Conservation (phyloP, 768 basidiomycete genomes). For the Trametes maxima region DNA sequence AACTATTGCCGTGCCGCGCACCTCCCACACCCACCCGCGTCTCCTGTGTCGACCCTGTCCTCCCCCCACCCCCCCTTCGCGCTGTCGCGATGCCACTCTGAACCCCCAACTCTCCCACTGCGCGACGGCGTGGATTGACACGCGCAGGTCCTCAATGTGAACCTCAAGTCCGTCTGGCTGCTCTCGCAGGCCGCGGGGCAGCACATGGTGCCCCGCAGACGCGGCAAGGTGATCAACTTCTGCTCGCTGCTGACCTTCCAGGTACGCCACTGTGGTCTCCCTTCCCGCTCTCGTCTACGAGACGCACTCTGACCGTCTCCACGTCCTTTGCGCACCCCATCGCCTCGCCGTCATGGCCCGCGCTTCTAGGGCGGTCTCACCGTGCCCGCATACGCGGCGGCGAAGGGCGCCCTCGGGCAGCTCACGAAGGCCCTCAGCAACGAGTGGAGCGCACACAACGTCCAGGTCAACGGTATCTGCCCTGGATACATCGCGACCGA, state of each 20-base stretch:
- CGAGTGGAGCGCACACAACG: slow-evolving; percentile 88
- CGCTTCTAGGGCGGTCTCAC: slow-evolving; percentile 55
- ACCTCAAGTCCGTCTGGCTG: slow-evolving; percentile 86
- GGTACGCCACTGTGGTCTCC: slow-evolving; percentile 19
- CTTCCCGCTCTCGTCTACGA: neutral
- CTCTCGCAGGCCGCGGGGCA: slow-evolving; percentile 84
- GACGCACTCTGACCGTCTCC: neutral
- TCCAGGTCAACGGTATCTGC: slow-evolving; percentile 87
- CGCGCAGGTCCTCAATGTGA: slow-evolving; percentile 75
- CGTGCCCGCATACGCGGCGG: slow-evolving; percentile 89
- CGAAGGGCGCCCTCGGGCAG: slow-evolving; percentile 86
- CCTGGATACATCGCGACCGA: slow-evolving; percentile 91
- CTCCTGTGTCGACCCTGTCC: neutral
- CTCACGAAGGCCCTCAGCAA: slow-evolving; percentile 90
- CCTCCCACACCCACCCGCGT: neutral
- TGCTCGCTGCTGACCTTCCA: slow-evolving; percentile 52
- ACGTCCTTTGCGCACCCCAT: neutral
- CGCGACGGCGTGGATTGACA: neutral
- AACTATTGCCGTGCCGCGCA: slow-evolving; percentile 13
- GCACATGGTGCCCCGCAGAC: slow-evolving; percentile 79
- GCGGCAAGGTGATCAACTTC: slow-evolving; percentile 76
- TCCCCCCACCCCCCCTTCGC: neutral
- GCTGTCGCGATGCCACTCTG: neutral
- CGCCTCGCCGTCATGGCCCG: neutral
- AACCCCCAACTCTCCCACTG: neutral